Base-by-base conservation (phyloP, 331 rosid genomes). In the Prunus yedoensis region DNA sequence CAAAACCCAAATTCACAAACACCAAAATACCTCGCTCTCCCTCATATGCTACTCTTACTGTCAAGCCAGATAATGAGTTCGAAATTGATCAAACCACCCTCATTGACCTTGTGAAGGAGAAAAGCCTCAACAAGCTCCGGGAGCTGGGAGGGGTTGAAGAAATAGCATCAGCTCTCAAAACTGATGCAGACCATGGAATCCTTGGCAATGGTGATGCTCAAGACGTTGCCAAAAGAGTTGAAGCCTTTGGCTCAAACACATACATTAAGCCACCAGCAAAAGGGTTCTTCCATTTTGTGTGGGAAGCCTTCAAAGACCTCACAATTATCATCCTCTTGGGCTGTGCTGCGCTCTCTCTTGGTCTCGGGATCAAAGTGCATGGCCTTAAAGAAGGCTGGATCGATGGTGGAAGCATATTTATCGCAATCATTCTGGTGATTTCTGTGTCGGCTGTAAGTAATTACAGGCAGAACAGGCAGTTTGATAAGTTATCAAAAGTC, bases 351-450 rank as follows among this genome's bases (percentile, higher is more conserved):
- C 78, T 82, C 10, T 79, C 85, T 3, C 85, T 85, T 30, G 87
- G 68, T 2, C 80, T 85, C 5, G 85, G 85, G 71, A 80, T 83
- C 64, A 77, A 74, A 20, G 76, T 74, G 16, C 23, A 80, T 4
- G 85, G 89, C 17, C 49, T 80, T 1, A 71, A 86, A 23, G 86
- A 81, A 46, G 86, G 86, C 1, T 85, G 83, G 88, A 75, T 75
- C 5, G 84, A 82, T 5, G 86, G 88, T 0, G 86, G 80, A 49
- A 85, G 88, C 78, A 82, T 85, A 6, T 78, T 83, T 23, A 8
- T 83, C 10, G 87, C 83, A 3, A 68, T 86, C 13, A 50, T 86
- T 47, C 62, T 86, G 13, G 77, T 81, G 4, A 53, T 83, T 41
- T 68, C 47, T 6, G 58, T 83, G 0, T 77, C 80, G 4, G 35